Percentiles rank a stretch among this genome's conserved stretches.
Evolutionary conservation across 1,139 yeast genomes (phyloP).

Genomic region (Suhomyces kunorum): DNA sequence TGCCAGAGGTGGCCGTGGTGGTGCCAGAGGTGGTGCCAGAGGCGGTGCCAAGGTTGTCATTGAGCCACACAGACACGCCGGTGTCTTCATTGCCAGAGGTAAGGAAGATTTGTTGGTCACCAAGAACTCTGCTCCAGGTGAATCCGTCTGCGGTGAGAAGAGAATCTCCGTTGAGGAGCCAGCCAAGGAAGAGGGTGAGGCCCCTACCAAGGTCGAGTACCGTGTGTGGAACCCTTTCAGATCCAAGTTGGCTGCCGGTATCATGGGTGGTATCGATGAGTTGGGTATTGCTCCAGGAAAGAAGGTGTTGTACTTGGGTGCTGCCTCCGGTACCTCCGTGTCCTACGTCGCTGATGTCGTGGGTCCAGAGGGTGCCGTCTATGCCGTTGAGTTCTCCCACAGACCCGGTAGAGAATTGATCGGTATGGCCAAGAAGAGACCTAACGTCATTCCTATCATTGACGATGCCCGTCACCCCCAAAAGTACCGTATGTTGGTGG

Average conservation of each 20-base stretch:
- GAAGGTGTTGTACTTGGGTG: constrained; percentile 96
- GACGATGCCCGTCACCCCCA: constrained; percentile 99
- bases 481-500: constrained; percentile 97
- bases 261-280: constrained; percentile 99
- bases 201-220: constrained; percentile 95
- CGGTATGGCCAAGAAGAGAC: constrained; percentile 99
- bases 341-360: constrained; percentile 98
- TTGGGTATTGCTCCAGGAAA: constrained; percentile 96
- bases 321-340: constrained; percentile 99
- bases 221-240: constrained; percentile 99
- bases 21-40: constrained; percentile 74
- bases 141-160: constrained; percentile 97
- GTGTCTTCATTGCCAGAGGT: constrained; percentile 98
- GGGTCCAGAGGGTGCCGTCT: constrained; percentile 98
- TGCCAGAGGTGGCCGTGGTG: constrained; percentile 68
- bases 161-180: constrained; percentile 93
- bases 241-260: constrained; percentile 99
- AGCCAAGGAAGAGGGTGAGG: constrained; percentile 78
- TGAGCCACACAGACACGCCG: constrained; percentile 98
- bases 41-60: constrained; percentile 95
- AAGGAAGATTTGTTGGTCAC: constrained; percentile 98
- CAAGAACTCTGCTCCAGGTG: constrained; percentile 97
- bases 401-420: constrained; percentile 99
- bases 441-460: constrained; percentile 96
- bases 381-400: constrained; percentile 98